Percentiles rank a stretch among this genome's conserved stretches.
phyloP scores from a whole-genome alignment of 2,329 filamentous ascomycete species.

The Claviceps purpurea region DNA sequence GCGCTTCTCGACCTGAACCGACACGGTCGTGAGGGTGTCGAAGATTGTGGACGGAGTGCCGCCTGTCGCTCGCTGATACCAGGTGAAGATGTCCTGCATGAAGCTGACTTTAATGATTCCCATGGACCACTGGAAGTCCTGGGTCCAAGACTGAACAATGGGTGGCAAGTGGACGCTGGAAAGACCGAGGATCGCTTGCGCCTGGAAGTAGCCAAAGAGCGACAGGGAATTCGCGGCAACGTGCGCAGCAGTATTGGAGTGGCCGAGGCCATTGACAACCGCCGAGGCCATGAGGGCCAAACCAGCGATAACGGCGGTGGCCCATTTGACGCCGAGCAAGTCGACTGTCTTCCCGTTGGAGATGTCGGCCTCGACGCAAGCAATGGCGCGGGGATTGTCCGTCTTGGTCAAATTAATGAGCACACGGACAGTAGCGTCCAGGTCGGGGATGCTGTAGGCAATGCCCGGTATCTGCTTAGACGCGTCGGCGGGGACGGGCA shows the following conservation, averaged over 20 bases:
- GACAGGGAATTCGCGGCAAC: constrained; percentile 87
- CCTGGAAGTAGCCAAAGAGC: constrained; percentile 91
- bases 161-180: constrained; percentile 71
- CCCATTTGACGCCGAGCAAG: constrained; percentile 78
- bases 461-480: constrained; percentile 62
- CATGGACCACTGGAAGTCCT: constrained; percentile 98
- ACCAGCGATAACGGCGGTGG: constrained; percentile 75
- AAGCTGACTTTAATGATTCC: constrained; percentile 83
- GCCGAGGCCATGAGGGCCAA: constrained; percentile 74
- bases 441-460: constrained; percentile 78
- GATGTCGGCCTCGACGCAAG: constrained; percentile 76
- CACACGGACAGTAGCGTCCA: constrained; percentile 74
- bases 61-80: constrained; percentile 90
- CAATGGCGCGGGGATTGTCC: constrained; percentile 44
- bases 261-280: constrained; percentile 76
- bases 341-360: constrained; percentile 91
- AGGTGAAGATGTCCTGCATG: constrained; percentile 78
- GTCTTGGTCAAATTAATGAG: constrained; percentile 59
- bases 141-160: constrained; percentile 83
- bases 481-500: constrained; percentile 43
- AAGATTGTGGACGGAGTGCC: constrained; percentile 71
- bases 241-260: constrained; percentile 88
- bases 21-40: constrained; percentile 58
- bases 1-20: constrained; percentile 69
- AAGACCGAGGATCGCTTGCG: constrained; percentile 82